Base-by-base conservation (phyloP, 108 stramenopile species). In the Fistulifera pelliculosa region DNA sequence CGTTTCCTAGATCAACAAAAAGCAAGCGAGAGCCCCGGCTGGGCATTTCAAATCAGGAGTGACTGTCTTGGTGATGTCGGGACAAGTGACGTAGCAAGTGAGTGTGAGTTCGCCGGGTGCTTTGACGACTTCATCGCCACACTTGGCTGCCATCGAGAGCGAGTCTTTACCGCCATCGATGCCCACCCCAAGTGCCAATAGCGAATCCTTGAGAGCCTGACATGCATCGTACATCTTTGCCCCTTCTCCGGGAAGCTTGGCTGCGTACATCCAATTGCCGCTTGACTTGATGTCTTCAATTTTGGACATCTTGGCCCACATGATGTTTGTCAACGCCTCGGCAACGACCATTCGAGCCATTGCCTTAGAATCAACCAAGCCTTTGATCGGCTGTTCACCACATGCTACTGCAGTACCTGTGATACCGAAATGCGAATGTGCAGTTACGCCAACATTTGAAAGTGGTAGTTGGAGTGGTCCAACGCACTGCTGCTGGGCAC, bases 201-300 rank as follows among this genome's bases (percentile, higher is more conserved):
- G 71, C 15, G 85, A 76, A 53, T 95, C 90, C 13, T 92, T 68
- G 43, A 99, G 68, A 6, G 98, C 96, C 56, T 83, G 81, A 66
- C 96, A 96, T n/a, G 95, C 91, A 64, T 94, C 95, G 60, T 87
- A 98, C 96, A 99, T 97, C 68, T 89, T 94, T 19, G 96, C 84
- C 42, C 95, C 97, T 68, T 99, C 98, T 3, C 98, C 98, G 10
- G 83, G 74, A 14, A 99, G 90, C 69, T 99, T 99, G 41, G 96
- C 96, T 16, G 98, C 97, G 65, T 97, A 99, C 98, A 99, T 99
- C 98, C 98, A 99, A 70, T 99, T 99, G 21, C 93, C 96, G 60
- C 87, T 85, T 17, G 91, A 87, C 62, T 98, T 98, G 66, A 97
- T 91, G 58, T 98, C 96, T 42, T 78, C 81, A 49, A 98, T 78